These are phyloP conservation scores for Pseudogymnoascus sp. DNA, from an alignment of 2,329 filamentous ascomycete species.

Conservation along the genomic window DNA sequence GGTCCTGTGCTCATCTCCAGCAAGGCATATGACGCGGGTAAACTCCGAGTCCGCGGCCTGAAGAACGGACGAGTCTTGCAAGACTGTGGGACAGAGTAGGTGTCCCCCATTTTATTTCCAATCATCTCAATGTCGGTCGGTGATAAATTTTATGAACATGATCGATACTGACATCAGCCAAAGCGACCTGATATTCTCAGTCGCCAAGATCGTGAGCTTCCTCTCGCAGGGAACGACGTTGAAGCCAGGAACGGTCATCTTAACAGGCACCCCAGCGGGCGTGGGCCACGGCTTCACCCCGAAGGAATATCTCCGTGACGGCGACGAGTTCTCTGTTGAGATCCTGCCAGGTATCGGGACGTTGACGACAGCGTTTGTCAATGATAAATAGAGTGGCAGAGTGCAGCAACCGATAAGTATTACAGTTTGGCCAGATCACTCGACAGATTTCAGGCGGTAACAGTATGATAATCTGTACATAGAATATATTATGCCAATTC, in stretches of 20 bases:
- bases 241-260: constrained; percentile 35
- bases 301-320: constrained; percentile 36
- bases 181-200: constrained; percentile 46
- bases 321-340: constrained; percentile 41
- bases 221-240: constrained; percentile 37
- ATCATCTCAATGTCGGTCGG: neutral
- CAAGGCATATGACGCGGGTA: constrained; percentile 33
- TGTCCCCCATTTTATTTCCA: neutral
- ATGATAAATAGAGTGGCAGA: constrained; percentile 20
- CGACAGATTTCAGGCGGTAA: neutral
- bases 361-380: constrained; percentile 35
- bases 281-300: constrained; percentile 26
- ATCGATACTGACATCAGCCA: neutral
- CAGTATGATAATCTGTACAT: constrained; percentile 2
- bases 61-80: constrained; percentile 46
- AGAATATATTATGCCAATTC: constrained; percentile 1
- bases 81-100: constrained; percentile 13
- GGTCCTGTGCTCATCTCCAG: constrained; percentile 42
- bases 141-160: neutral
- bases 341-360: constrained; percentile 41
- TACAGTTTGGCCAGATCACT: constrained; percentile 13
- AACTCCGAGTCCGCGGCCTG: constrained; percentile 34
- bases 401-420: neutral
- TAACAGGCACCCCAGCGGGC: constrained; percentile 40
- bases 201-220: constrained; percentile 37